phyloP scores from a whole-genome alignment of 164 flowering plant genomes.

The Vitis amurensis region DNA sequence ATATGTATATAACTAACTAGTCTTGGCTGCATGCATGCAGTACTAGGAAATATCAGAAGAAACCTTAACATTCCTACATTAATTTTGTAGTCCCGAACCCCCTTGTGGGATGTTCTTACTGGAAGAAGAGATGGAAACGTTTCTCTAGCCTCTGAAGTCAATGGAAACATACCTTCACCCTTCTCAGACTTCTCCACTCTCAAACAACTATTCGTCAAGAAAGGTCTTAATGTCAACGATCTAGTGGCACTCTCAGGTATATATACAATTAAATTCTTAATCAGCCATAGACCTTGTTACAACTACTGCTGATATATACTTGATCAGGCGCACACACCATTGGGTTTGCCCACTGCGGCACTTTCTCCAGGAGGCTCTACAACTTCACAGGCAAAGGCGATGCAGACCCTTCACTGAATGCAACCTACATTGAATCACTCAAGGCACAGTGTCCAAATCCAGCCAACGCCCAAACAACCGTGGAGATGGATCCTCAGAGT shows the following conservation, averaged over 20 bases:
- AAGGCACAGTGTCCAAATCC: conserved; percentile 17
- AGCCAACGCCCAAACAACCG: conserved; percentile 13
- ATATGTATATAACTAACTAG: too few relatives aligned
- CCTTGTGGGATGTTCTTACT: conserved; percentile 29
- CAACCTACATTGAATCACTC: conserved; percentile 11
- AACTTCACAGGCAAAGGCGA: conserved; percentile 49
- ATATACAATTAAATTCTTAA: too few relatives aligned
- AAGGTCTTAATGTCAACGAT: conserved; percentile 17
- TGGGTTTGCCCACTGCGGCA: conserved; percentile 37
- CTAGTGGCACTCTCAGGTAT: conserved; percentile 43
- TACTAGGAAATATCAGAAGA: too few relatives aligned
- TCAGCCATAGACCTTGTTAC: too few relatives aligned
- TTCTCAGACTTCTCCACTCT: conserved; percentile 20
- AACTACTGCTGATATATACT: not conserved
- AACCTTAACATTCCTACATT: too few relatives aligned
- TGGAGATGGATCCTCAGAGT: conserved; percentile 36
- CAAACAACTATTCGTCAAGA: conserved; percentile 1
- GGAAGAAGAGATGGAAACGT: conserved; percentile 42
- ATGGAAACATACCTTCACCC: conserved; percentile 28
- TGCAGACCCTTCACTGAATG: conserved; percentile 32
- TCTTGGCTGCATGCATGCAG: not conserved
- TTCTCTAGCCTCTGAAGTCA: conserved; percentile 20
- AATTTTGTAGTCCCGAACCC: conserved; percentile 6
- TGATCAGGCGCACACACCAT: conserved; percentile 51
- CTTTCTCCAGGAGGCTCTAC: conserved; percentile 29